Conservation (phyloP, 495 filamentous ascomycete species). For the Pseudoneurospora amorphoporcata region DNA sequence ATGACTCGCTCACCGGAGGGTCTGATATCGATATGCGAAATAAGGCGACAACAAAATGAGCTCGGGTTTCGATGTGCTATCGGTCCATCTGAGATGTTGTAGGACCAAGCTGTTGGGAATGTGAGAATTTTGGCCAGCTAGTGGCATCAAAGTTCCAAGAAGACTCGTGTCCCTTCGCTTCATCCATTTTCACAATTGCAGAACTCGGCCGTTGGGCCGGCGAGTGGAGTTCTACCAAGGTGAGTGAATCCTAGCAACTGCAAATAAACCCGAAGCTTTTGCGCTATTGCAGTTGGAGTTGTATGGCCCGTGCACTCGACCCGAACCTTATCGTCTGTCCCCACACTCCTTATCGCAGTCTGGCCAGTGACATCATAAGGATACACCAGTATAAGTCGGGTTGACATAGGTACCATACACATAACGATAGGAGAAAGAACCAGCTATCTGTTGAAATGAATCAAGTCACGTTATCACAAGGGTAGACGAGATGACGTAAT, state of each 20-base stretch:
- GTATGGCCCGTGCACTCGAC: background rate
- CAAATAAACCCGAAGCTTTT: too few species aligned
- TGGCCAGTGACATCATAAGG: conserved; percentile 2
- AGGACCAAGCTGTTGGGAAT: background rate
- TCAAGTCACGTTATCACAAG: too few species aligned
- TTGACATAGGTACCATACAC: background rate
- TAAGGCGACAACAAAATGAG: background rate
- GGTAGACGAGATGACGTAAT: too few species aligned
- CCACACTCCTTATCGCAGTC: background rate
- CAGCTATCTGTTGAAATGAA: too few species aligned
- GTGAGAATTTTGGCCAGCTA: background rate
- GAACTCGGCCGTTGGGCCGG: background rate
- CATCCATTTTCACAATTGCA: background rate
- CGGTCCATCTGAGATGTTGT: background rate
- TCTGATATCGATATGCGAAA: background rate
- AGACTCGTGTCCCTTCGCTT: background rate
- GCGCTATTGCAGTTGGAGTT: too few species aligned
- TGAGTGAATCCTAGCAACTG: background rate
- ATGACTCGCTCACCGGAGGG: background rate
- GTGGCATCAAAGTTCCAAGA: background rate
- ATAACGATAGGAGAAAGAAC: too few species aligned
- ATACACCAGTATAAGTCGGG: background rate
- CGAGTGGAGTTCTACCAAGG: background rate
- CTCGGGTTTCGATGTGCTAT: background rate
- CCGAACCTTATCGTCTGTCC: background rate